Base-by-base conservation (phyloP, 208 protist genomes). In the Zelonia costaricensis region DNA sequence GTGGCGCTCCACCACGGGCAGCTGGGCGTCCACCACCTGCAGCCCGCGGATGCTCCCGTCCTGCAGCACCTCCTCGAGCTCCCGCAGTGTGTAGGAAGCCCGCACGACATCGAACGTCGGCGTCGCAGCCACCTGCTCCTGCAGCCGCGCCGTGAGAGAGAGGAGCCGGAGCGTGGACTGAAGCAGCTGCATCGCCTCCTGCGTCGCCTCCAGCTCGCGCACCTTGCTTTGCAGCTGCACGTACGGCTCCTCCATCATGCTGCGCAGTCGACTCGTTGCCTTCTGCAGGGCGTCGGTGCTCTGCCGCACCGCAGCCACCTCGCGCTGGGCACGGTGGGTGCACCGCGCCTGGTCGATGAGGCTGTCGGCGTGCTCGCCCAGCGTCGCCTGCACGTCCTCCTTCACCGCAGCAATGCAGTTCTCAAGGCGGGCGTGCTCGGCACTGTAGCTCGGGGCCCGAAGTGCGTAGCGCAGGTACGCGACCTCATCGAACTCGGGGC, bases 391-490 rank as follows among this genome's bases (percentile, higher is more conserved):
- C 31, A 94, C 73, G 13, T 74, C 63, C 45, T 78, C 58, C 57
- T 71, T 71, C 35, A 90, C 69, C 3, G 65, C 55, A 16, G 76
- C 69, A 10, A 82, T 62, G 64, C 88, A 94, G 30, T 56, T 44
- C 35, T 71, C 40, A 7, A 94, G 73, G 0, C 88, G 82, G 1
- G 61, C 56, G 38, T 82, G 76, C 54, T 94, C 87, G 28, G 62
- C 67, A 38, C 38, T 69, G 49, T 51, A 63, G 27, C 43, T 68
- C n/a, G 74, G 36, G 9, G 68, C 52, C 53, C 88, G 88, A 36
- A 95, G 74, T 9, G 75, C 68, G 60, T 92, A 88, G 35, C 76
- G 84, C 57, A 93, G 67, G 68, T 95, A 95, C 6, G 76, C 82
- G 30, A 74, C 76, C 64, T 86, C 80, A 49, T 95, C 86, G 39